Base-by-base conservation (phyloP, 2,329 filamentous ascomycete genomes). In the Fusarium sp. region DNA sequence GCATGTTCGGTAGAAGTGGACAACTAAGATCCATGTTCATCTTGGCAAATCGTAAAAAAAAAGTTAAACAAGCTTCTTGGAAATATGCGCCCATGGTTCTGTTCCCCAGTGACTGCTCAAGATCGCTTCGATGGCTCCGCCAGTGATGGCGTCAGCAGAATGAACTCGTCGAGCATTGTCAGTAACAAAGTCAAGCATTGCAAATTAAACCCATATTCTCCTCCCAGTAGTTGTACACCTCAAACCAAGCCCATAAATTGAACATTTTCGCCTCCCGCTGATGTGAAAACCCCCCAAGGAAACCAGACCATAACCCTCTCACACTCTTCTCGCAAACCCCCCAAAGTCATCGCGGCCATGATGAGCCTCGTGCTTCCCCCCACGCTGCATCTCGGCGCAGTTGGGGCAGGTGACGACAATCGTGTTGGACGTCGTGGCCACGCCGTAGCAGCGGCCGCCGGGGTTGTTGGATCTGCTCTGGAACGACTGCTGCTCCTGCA, bases 371-470 rank as follows among this genome's bases (percentile, higher is more conserved):
- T 58, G 56, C 58, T 61, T 34, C 39, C 45, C 64, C 25, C 57
- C 59, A 25, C 52, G 37, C 62, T 70, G 64, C 43, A 52, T 39
- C 14, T 74, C 68, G 7, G 50, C 43, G 25, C 72, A 74, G 20
- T 20, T 48, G 13, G 48, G 20, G 16, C 72, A 74, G 23, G 52
- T 58, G 14, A 74, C 37, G 9, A 37, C 45, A 4, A 75, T 59
- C 25, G 73, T 66, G 54, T 75, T 75, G 18, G 69, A 74, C 23
- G 66, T 74, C 27, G 67, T 73, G 5, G 66, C 70, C 13, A 74
- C 62, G 23, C 72, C 72, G 32, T 67, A 74, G 48, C 72, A 74
- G 34, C 37, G 67, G 8, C 69, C 58, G 27, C 69, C 43, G 23
- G 41, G 52, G 23, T 63, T 67, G 62, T 75, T 64, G 41, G 23